A percentile compares a stretch with the other conserved stretches of the same genome.
These are phyloP conservation scores for Lepraria neglecta DNA, from an alignment of 495 filamentous ascomycete species.

Conservation along the genomic window DNA sequence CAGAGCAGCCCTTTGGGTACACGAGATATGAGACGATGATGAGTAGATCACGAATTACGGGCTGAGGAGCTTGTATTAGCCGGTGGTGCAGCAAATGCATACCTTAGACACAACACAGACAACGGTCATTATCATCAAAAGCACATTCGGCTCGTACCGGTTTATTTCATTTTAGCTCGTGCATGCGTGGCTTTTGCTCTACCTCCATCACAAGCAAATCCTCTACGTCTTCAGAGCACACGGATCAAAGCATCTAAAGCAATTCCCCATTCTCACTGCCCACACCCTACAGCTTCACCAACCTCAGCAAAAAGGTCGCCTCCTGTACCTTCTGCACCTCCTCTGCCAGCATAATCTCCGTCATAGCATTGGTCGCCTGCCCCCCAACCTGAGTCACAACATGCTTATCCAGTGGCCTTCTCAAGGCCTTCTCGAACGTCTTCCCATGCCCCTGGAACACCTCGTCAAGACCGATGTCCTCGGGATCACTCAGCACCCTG, in stretches of 20 bases:
- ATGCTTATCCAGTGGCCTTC: slow-evolving; percentile 73
- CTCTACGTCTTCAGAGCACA: too few relatives aligned
- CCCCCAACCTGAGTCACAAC: slow-evolving; percentile 57
- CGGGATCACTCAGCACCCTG: slow-evolving; percentile 64
- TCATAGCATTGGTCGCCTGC: slow-evolving; percentile 49
- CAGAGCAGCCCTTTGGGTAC: not conserved
- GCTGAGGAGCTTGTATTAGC: too few relatives aligned
- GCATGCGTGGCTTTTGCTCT: too few relatives aligned
- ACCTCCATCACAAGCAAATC: too few relatives aligned
- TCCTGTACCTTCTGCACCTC: slow-evolving; percentile 89
- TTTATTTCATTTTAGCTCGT: too few relatives aligned
- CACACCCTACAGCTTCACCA: slow-evolving; percentile 61
- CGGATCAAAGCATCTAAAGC: not conserved
- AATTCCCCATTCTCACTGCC: not conserved
- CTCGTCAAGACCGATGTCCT: slow-evolving; percentile 64
- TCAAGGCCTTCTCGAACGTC: slow-evolving; percentile 70
- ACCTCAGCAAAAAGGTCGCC: slow-evolving; percentile 74
- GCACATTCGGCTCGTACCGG: too few relatives aligned
- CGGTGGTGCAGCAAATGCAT: too few relatives aligned
- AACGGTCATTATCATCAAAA: too few relatives aligned
- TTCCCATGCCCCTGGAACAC: slow-evolving; percentile 64
- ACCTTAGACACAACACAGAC: too few relatives aligned
- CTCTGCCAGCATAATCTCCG: slow-evolving; percentile 63
- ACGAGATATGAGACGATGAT: not conserved
- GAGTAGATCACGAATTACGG: not conserved